These are phyloP conservation scores for Anthoceros angustus DNA, from an alignment of 225 moss, liverwort and hornwort species.

Conservation along the genomic window DNA sequence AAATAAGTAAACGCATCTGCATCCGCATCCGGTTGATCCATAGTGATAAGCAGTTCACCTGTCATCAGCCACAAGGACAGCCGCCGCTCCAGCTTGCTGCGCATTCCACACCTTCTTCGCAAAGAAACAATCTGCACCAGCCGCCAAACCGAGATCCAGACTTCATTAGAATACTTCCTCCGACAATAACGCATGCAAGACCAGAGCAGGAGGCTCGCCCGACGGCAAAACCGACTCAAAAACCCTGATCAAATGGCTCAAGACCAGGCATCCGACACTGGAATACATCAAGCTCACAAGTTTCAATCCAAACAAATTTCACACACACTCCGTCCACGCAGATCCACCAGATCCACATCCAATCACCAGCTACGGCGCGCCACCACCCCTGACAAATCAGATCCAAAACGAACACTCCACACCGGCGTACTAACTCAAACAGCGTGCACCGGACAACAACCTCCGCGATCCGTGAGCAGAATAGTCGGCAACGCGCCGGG, in stretches of 20 bases:
- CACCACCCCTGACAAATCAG: too few relatives aligned
- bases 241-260: too few relatives aligned
- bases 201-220: background rate
- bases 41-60: conserved; percentile 69
- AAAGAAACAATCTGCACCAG: conserved; percentile 56
- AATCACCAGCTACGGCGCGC: too few relatives aligned
- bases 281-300: too few relatives aligned
- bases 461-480: conserved; percentile 70
- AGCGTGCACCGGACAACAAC: background rate
- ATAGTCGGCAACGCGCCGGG: conserved; percentile 37
- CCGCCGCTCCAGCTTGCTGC: conserved; percentile 68
- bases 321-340: too few relatives aligned
- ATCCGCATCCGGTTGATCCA: conserved; percentile 75
- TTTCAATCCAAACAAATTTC: too few relatives aligned
- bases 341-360: too few relatives aligned
- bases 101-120: conserved; percentile 73
- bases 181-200: background rate
- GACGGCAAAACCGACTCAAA: too few relatives aligned
- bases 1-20: conserved; percentile 29
- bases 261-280: too few relatives aligned
- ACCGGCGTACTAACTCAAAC: background rate
- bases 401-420: background rate
- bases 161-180: background rate
- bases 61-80: conserved; percentile 68
- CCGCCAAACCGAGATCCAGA: background rate